Evolutionary conservation across 179 eudicot species (phyloP).

Genomic region (Amaranthus tricolor): DNA sequence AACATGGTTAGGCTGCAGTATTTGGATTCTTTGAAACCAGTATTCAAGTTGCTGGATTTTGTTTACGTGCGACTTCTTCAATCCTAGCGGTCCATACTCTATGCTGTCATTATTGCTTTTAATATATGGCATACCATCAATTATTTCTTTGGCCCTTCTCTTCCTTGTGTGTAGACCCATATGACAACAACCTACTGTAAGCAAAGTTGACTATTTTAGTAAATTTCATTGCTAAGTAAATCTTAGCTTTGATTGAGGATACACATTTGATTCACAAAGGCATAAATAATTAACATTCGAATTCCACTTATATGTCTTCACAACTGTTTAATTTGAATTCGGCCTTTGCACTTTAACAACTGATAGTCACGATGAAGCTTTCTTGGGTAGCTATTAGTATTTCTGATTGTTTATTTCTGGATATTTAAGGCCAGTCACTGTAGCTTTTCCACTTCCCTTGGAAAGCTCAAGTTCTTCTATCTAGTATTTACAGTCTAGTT

Average conservation of each 20-base stretch:
- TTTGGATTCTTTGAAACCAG: neutral
- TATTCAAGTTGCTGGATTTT: neutral
- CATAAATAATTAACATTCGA: neutral
- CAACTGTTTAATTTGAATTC: neutral
- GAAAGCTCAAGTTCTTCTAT: neutral
- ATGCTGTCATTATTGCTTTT: neutral
- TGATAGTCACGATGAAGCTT: neutral
- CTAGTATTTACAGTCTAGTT: conserved; percentile 13
- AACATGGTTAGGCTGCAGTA: neutral
- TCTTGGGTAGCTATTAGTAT: neutral
- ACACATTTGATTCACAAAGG: neutral
- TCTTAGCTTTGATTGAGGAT: neutral
- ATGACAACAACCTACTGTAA: neutral
- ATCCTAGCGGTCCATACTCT: neutral
- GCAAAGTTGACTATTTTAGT: neutral
- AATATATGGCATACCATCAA: neutral
- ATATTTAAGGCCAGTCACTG: neutral
- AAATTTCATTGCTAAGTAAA: neutral
- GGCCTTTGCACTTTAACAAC: neutral
- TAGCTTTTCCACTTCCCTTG: neutral
- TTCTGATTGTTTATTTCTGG: neutral
- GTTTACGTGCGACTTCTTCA: neutral
- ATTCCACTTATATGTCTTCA: neutral
- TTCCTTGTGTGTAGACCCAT: neutral
- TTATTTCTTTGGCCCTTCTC: neutral